Conservation (phyloP, 2,329 filamentous ascomycete species). For the Parafenestella ontariensis region DNA sequence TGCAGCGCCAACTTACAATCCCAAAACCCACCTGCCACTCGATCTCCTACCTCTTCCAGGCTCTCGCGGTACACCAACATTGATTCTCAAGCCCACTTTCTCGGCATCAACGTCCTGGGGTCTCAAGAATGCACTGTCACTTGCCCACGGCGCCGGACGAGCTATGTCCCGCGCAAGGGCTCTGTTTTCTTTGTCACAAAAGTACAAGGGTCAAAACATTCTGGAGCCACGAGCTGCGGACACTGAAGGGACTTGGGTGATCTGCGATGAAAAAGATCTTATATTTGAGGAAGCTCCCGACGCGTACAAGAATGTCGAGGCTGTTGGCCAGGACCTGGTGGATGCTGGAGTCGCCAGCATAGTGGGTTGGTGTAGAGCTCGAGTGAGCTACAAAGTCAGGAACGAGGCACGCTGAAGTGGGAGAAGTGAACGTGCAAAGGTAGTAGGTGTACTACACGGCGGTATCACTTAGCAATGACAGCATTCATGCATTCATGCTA, state of each 20-base stretch:
- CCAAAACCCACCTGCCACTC: slow-evolving; percentile 28
- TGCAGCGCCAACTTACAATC: slow-evolving; percentile 42
- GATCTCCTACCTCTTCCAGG: slow-evolving; percentile 46
- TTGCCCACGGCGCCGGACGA: slow-evolving; percentile 49
- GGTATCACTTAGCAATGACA: background rate
- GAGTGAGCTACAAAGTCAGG: slow-evolving; percentile 50
- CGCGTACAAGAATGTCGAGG: slow-evolving; percentile 49
- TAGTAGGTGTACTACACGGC: too few relatives aligned
- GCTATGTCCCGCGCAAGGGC: slow-evolving; percentile 49
- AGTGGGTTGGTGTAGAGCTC: slow-evolving; percentile 43
- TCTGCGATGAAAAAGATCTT: slow-evolving; percentile 49
- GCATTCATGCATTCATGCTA: background rate
- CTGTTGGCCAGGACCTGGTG: slow-evolving; percentile 46
- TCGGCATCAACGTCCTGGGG: slow-evolving; percentile 35
- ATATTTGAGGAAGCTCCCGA: slow-evolving; percentile 50
- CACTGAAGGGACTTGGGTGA: slow-evolving; percentile 44
- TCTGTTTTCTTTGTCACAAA: slow-evolving; percentile 34
- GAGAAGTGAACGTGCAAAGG: background rate
- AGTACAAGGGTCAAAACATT: slow-evolving; percentile 43
- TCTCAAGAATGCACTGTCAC: slow-evolving; percentile 42
- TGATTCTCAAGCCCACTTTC: slow-evolving; percentile 46
- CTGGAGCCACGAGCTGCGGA: slow-evolving; percentile 28
- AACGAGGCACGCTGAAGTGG: slow-evolving; percentile 31
- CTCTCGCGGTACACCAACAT: slow-evolving; percentile 48
- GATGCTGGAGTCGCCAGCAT: slow-evolving; percentile 39